Percentiles rank a stretch among this genome's conserved stretches.
Conservation (phyloP, 2,329 filamentous ascomycete species). For the Arthrobotrys megalospora region DNA sequence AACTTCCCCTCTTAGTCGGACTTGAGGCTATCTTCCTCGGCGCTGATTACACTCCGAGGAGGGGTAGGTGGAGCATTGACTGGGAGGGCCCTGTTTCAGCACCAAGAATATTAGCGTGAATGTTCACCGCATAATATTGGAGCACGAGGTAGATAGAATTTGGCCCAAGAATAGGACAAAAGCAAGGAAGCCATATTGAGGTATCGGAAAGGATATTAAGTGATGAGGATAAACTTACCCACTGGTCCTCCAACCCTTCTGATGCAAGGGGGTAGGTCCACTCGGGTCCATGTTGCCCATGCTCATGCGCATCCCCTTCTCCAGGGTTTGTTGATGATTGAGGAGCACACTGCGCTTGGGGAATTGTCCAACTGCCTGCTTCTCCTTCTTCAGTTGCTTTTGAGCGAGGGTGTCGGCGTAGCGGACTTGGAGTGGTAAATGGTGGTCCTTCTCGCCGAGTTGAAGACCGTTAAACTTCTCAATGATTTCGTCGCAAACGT, state of each 20-base stretch:
- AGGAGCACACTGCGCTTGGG: constrained; percentile 66
- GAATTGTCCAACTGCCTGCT: constrained; percentile 93
- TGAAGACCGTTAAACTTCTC: constrained; percentile 84
- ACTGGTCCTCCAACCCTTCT: constrained; percentile 35
- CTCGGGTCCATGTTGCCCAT: constrained; percentile 2
- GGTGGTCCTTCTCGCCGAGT: constrained; percentile 77
- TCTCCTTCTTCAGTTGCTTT: constrained; percentile 96
- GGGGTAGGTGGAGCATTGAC: constrained; percentile 54
- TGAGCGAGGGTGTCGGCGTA: constrained; percentile 97
- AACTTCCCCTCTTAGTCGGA: constrained; percentile 13
- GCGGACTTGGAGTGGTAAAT: constrained; percentile 89
- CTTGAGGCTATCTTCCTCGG: constrained; percentile 46
- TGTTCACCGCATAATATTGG: constrained; percentile 6
- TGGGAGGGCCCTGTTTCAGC: constrained; percentile 48
- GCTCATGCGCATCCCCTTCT: constrained; percentile 20
- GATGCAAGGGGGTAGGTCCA: constrained; percentile 22
- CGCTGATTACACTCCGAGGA: constrained; percentile 43
- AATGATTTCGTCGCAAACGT: constrained; percentile 92
- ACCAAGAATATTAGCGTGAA: constrained; percentile 24
- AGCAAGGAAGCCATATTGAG: neutral
- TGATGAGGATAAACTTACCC: constrained; percentile 32
- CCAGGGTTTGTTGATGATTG: constrained; percentile 64
- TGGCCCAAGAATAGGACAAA: constrained; percentile 22
- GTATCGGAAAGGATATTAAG: constrained; percentile 4
- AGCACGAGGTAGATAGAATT: neutral